phyloP scores from a whole-genome alignment of 768 basidiomycete genomes.

The Podaxis mareebaensis region DNA sequence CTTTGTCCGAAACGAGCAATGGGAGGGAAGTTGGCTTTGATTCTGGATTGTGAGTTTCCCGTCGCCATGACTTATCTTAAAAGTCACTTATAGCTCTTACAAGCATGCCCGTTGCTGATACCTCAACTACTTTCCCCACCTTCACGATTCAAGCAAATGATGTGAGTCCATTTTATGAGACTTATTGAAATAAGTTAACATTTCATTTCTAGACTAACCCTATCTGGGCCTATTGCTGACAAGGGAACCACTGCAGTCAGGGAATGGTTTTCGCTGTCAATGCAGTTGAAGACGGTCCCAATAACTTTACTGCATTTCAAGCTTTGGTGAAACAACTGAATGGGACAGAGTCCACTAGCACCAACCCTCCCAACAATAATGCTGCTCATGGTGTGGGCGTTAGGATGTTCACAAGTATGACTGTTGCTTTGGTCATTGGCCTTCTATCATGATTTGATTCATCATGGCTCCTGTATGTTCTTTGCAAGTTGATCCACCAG shows the following conservation, averaged over 20 bases:
- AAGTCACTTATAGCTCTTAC: slow-evolving; percentile 3
- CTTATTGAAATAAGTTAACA: background rate
- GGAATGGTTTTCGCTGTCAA: slow-evolving; percentile 71
- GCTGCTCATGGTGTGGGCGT: background rate
- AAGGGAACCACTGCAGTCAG: slow-evolving; percentile 50
- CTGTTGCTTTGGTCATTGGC: background rate
- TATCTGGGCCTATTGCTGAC: slow-evolving; percentile 61
- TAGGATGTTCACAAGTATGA: background rate
- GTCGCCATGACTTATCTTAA: background rate
- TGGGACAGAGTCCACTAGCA: slow-evolving; percentile 31
- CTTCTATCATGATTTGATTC: background rate
- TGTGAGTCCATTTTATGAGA: slow-evolving; percentile 27
- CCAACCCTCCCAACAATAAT: background rate
- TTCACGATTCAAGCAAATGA: slow-evolving; percentile 57
- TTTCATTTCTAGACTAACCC: slow-evolving; percentile 34
- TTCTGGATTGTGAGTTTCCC: slow-evolving; percentile 42
- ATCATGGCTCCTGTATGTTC: background rate
- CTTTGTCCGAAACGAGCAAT: slow-evolving; percentile 43
- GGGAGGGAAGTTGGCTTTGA: slow-evolving; percentile 45
- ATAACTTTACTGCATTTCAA: slow-evolving; percentile 55
- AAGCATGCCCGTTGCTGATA: slow-evolving; percentile 49
- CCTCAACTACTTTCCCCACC: slow-evolving; percentile 48
- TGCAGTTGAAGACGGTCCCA: slow-evolving; percentile 47
- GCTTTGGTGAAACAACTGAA: slow-evolving; percentile 45
- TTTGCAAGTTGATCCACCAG: background rate